Conservation (phyloP, 2,329 filamentous ascomycete species). For the Cylindrodendrum hubeiense region DNA sequence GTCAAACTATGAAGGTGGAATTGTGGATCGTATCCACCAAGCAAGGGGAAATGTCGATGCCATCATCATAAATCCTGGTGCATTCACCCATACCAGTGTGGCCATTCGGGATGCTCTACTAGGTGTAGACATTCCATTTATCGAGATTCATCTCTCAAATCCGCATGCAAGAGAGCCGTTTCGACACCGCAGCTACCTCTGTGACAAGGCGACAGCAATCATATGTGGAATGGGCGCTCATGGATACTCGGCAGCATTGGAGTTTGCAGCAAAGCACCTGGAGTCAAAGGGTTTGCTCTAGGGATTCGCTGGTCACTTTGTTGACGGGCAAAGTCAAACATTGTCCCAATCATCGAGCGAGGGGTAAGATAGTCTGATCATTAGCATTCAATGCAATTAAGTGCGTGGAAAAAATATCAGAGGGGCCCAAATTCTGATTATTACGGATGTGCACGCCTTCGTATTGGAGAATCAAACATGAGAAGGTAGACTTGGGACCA, state of each 20-base stretch:
- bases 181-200: background rate
- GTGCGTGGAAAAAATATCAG: too few relatives aligned
- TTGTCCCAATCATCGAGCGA: too few relatives aligned
- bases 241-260: constrained; percentile 4
- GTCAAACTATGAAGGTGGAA: constrained; percentile 73
- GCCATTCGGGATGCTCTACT: background rate
- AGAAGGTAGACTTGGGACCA: too few relatives aligned
- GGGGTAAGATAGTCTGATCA: too few relatives aligned
- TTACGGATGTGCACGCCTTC: too few relatives aligned
- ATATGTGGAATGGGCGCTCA: background rate
- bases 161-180: background rate
- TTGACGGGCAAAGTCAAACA: too few relatives aligned
- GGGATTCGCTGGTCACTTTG: too few relatives aligned
- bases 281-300: too few relatives aligned
- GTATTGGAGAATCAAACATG: too few relatives aligned
- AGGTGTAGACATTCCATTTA: background rate
- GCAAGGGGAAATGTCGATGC: constrained; percentile 45
- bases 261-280: background rate
- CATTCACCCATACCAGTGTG: constrained; percentile 2
- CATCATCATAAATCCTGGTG: constrained; percentile 8
- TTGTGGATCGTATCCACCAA: constrained; percentile 71
- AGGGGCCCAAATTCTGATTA: too few relatives aligned
- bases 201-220: background rate
- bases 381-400: too few relatives aligned
- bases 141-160: constrained; percentile 5